These are phyloP conservation scores for Venturia pyrina DNA, from an alignment of 2,329 filamentous ascomycete genomes.

Conservation along the genomic window DNA sequence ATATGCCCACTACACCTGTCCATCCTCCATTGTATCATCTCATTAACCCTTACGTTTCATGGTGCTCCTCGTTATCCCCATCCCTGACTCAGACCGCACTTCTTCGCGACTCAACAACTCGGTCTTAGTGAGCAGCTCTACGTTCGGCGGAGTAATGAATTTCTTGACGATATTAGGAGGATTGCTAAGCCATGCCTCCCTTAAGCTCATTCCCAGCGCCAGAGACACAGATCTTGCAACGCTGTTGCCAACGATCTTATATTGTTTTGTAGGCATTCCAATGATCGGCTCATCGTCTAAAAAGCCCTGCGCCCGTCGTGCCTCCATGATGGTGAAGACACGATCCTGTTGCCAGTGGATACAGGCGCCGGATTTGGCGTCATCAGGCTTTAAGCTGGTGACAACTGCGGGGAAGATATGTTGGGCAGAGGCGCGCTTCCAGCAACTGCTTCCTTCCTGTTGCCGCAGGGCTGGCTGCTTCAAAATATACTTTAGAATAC, in stretches of 20 bases:
- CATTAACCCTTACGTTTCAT: too few relatives aligned
- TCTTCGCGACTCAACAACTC: neutral
- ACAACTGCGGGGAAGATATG: too few relatives aligned
- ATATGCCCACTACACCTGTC: too few relatives aligned
- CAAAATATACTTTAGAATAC: too few relatives aligned
- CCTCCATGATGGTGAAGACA: conserved; percentile 55
- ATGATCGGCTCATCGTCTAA: conserved; percentile 61
- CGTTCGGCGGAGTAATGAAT: neutral
- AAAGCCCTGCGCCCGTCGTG: conserved; percentile 58
- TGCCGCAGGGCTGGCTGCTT: too few relatives aligned
- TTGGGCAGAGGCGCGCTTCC: too few relatives aligned
- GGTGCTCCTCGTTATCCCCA: neutral
- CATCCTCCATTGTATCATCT: too few relatives aligned
- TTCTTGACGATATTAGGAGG: neutral
- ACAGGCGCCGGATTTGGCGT: conserved; percentile 39
- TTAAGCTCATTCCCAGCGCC: conserved; percentile 54
- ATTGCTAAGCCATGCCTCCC: conserved; percentile 42
- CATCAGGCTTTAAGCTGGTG: too few relatives aligned
- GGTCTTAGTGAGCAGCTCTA: neutral
- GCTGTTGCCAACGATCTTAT: conserved; percentile 64
- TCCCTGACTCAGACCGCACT: neutral
- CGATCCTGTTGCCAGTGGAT: conserved; percentile 60
- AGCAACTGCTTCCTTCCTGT: too few relatives aligned
- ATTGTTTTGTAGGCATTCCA: conserved; percentile 46
- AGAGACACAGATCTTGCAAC: conserved; percentile 61